Conservation (phyloP, 306 rosid species). For the Adenanthera pavonina region DNA sequence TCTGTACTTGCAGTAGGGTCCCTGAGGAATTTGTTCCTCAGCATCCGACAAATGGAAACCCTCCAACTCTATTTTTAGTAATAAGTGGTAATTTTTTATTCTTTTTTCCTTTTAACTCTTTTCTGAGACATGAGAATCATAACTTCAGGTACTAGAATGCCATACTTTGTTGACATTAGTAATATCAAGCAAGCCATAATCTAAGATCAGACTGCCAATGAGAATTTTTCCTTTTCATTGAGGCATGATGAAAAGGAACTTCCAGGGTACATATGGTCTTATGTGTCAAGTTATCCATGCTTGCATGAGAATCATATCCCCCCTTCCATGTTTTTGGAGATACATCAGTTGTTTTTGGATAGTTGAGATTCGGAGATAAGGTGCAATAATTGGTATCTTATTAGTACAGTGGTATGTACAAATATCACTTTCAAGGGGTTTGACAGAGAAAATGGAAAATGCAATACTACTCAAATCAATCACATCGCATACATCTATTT, state of each 20-base stretch:
- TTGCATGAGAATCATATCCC: slow-evolving; percentile 14
- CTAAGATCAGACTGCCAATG: slow-evolving; percentile 1
- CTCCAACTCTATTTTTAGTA: slow-evolving; percentile 84
- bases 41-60: slow-evolving; percentile 92
- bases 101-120: slow-evolving; percentile 22
- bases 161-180: slow-evolving; percentile 15
- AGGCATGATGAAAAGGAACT: slow-evolving; percentile 28
- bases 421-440: slow-evolving; percentile 23
- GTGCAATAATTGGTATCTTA: slow-evolving; percentile 16
- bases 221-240: slow-evolving; percentile 26
- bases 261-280: slow-evolving; percentile 28
- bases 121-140: slow-evolving; percentile 13
- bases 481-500: not conserved
- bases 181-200: slow-evolving; percentile 38
- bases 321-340: slow-evolving; percentile 26
- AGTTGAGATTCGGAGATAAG: slow-evolving; percentile 24
- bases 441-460: not conserved
- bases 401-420: slow-evolving; percentile 5
- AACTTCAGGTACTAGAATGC: slow-evolving; percentile 28
- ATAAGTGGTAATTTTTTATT: slow-evolving; percentile 64
- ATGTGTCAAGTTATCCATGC: not conserved
- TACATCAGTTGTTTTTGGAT: slow-evolving; percentile 13
- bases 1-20: slow-evolving; percentile 75
- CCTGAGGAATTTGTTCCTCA: slow-evolving; percentile 91
- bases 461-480: not conserved